These are phyloP conservation scores for Homolaphlyctis polyrhiza DNA, from an alignment of 371 early-diverging fungal genomes.

Conservation along the genomic window DNA sequence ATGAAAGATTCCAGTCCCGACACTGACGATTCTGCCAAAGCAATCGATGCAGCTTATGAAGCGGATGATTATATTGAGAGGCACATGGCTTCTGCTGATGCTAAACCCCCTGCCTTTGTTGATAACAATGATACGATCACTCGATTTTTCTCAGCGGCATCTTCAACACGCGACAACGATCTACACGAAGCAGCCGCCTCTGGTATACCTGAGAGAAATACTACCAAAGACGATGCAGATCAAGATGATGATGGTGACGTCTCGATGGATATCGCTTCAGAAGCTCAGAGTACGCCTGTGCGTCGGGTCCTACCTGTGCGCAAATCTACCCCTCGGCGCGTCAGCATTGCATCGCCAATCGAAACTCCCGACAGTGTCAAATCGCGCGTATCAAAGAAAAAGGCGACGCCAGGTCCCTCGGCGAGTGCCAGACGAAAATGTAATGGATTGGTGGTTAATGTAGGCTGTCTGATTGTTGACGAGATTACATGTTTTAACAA, in stretches of 20 bases:
- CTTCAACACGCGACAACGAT: background rate
- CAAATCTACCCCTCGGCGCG: background rate
- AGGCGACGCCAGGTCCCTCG: no score
- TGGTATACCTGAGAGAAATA: no score
- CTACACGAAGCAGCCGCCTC: no score
- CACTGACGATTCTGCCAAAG: no score
- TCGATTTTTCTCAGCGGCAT: background rate
- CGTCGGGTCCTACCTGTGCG: background rate
- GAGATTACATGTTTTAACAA: no score
- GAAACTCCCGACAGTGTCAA: no score
- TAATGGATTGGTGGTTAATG: no score
- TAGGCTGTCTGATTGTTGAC: no score
- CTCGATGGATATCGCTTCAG: no score
- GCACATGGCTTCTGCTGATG: no score
- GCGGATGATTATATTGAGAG: no score
- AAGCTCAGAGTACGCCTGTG: constrained; percentile 1
- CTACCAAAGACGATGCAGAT: background rate
- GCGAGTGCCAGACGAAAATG: no score
- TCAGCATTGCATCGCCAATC: background rate
- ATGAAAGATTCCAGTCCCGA: background rate
- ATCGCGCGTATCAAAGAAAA: background rate
- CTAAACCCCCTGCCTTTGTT: background rate
- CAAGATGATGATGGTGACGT: background rate
- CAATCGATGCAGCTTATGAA: background rate
- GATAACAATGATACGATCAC: constrained; percentile 3